Base-by-base conservation (phyloP, 768 basidiomycete species). In the Lactarius psammicola region DNA sequence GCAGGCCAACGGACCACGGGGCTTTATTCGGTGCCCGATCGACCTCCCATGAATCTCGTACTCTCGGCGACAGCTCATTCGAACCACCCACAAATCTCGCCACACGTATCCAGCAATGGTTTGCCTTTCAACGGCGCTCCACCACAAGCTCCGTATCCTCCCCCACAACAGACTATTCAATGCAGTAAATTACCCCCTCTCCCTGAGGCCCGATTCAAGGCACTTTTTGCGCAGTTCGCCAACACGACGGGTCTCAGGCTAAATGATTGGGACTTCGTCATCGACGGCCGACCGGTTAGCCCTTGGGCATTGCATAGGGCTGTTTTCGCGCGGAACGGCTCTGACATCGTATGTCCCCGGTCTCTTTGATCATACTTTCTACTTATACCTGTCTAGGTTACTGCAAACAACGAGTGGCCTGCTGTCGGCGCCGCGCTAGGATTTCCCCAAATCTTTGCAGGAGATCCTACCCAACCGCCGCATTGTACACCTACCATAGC, bases 331-430 rank as follows among this genome's bases (percentile, higher is more conserved):
- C 60, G 60, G 26, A 51, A 42, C 9, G 65, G 65, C 6, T 66
- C 51, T 9, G 65, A 66, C 1, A 20, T 30, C 0, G 65, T 66
- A 62, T 20, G 65, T 62, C 44, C n/a, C 0, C 2, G 3, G 28
- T 36, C 1, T 2, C 26, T 49, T 6, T 31, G 3, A 7, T 13
- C 17, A 4, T 10, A 20, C 23, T 11, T 44, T 31, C 1, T 15
- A 23, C 17, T 23, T 18, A 56, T 20, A 8, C 17, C 23, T 56
- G 11, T 53, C 9, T 34, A 66, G 65, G 65, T 66, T 17, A 10
- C 36, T 30, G 10, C 59, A 23, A 61, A 42, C 13, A 49, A 62
- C 15, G 65, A 66, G 30, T 66, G 65, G 65, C 56, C 65, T 20
- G 6, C 26, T 17, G 53, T 66, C 18, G 65, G 65, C 0, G 56